Evolutionary conservation across 306 rosid genomes (phyloP), one percentile per base, ranked within the genome.

Genomic region (Ceratonia siliqua): DNA sequence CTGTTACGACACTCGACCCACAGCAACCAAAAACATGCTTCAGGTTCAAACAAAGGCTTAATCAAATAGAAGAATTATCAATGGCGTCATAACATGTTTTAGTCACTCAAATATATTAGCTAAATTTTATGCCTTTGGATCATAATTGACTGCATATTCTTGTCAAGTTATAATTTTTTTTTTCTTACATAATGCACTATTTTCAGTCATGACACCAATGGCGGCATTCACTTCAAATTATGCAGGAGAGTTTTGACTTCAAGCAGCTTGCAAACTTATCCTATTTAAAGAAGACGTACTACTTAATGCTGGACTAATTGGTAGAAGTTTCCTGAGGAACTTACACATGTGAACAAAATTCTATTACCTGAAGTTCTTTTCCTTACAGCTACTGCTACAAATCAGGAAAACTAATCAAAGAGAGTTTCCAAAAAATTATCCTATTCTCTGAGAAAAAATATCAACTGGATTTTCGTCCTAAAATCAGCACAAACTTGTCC

Each of bases 381-480:
- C 48, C 21, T 38, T 78, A 24, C 48, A 54, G 43, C 28, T 18
- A 56, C 43, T 36, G 68, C 33, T 24, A 73, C 61, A 42, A 61
- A 59, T 56, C 32, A 42, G 50, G 70, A 62, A 54, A 55, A 69
- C 33, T 21, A n/a, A n/a, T n/a, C n/a, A n/a, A n/a, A n/a, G n/a
- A n/a, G 24, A 38, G 38, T 55, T 80, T 54, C 65, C 45, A 49
- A 21, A 39, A 46, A 30, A 73, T 68, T 15, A 30, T 64, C 12
- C 62, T 49, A 59, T 58, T 55, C 65, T 28, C 55, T n/a, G 66
- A 76, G 30, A 58, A 57, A 46, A 75, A 62, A 30, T 48, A 67
- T 46, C 20, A 55, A 28, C 17, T 50, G 59, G 38, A 28, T 48
- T 32, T 67, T 78, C 73, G 52, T 74, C 77, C 54, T 7, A 73